Base-by-base conservation (phyloP, 768 basidiomycete species). In the Pilatotrama ljubarskyi region DNA sequence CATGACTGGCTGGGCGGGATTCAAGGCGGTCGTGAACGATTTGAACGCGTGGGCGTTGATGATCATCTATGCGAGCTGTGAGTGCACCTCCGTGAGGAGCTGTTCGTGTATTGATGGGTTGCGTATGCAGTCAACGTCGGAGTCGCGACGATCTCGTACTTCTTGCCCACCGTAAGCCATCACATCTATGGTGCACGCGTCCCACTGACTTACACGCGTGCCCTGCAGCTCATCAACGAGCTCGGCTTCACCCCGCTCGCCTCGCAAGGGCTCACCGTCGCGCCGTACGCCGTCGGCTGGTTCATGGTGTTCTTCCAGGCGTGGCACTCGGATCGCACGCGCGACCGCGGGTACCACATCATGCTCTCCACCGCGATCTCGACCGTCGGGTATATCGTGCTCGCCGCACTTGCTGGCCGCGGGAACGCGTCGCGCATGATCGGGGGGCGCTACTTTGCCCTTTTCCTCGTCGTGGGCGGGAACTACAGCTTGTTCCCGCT, bases 261-360 rank as follows among this genome's bases (percentile, higher is more conserved):
- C 54, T 83, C 84, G 1, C 82, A 86, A 69, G 82, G 83, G 7
- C 67, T 86, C 44, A 84, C 83, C 2, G 82, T 83, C 8, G 83
- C 83, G 3, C 83, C 84, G 7, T 85, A 85, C 57, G 73, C 76
- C 18, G 77, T 80, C 25, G 84, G 82, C 25, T 84, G 82, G 80
- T 77, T 83, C 64, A 75, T 82, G 74, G 81, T 83, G 32, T 63
- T 84, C 61, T 70, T 80, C 67, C 82, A 83, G 61, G 77, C 82
- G 10, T 80, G 76, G 76, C 80, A 85, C 68, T 81, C 80, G 65
- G 84, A 85, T 64, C 75, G 73, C 52, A 83, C 82, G 1, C 66
- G 73, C 61, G 83, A 84, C 66, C 72, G 83, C 64, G 83, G 84
- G 35, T 84, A 75, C 68, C 84, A 84, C 63, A 76, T 84, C 64